phyloP scores from a whole-genome alignment of 768 basidiomycete species.

The Mycena vitilis region DNA sequence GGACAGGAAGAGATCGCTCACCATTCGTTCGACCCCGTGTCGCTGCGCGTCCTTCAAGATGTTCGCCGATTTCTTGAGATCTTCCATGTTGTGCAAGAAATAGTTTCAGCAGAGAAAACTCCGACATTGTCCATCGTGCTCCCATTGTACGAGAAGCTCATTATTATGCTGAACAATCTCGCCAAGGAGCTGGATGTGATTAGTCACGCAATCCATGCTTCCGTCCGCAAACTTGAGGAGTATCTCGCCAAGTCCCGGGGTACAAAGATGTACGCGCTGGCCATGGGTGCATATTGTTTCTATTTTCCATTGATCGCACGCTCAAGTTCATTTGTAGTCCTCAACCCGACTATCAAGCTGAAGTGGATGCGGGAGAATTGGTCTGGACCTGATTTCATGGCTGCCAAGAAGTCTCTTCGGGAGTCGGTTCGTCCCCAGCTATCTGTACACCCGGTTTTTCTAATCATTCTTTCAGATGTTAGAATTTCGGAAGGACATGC shows the following conservation, averaged over 20 bases:
- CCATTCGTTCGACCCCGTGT: constrained; percentile 15
- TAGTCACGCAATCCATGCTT: constrained; percentile 29
- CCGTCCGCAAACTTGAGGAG: constrained; percentile 37
- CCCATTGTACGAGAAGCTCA: constrained; percentile 43
- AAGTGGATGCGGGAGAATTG: constrained; percentile 7
- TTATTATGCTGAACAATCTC: constrained; percentile 26
- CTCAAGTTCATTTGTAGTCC: constrained; percentile 22
- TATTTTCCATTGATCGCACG: neutral
- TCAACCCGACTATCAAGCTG: constrained; percentile 37
- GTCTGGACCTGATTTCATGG: neutral
- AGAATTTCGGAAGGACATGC: constrained; percentile 12
- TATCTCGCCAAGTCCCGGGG: constrained; percentile 32
- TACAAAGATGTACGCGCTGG: constrained; percentile 32
- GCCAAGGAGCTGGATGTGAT: constrained; percentile 2
- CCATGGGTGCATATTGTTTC: constrained; percentile 31
- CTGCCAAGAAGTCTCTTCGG: neutral
- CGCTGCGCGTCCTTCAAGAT: constrained; percentile 37
- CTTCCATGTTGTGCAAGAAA: constrained; percentile 40
- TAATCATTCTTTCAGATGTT: neutral
- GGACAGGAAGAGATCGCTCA: constrained; percentile 21
- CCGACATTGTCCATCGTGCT: constrained; percentile 44
- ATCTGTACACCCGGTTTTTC: neutral
- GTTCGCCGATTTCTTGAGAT: constrained; percentile 38
- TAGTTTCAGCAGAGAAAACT: constrained; percentile 44
- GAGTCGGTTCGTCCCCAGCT: constrained; percentile 2